These are phyloP conservation scores for Pythium coloratum DNA, from an alignment of 352 stramenopile genomes.

Conservation along the genomic window DNA sequence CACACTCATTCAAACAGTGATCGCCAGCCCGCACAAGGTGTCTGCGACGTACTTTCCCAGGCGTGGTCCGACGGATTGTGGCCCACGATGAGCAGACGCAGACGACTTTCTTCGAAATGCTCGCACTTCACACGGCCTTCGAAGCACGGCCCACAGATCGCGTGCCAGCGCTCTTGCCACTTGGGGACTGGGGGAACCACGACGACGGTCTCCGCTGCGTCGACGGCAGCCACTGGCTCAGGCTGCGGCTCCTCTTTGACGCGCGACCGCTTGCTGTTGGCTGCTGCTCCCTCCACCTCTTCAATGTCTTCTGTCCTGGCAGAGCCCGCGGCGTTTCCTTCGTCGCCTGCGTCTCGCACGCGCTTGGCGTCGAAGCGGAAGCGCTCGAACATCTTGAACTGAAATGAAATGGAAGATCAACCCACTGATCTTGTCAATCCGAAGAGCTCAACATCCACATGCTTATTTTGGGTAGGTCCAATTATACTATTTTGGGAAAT, in stretches of 20 bases:
- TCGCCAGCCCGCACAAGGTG: not conserved
- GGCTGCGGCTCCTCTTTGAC: conserved; percentile 20
- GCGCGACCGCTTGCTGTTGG: conserved; percentile 8
- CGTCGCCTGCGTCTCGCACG: conserved; percentile 21
- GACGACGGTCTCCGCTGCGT: not conserved
- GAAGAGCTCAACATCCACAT: not conserved
- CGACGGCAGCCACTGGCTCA: conserved; percentile 15
- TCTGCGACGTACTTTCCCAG: conserved; percentile 58
- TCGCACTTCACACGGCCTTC: conserved; percentile 41
- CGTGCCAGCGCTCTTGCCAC: conserved; percentile 85
- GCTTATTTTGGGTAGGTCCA: not conserved
- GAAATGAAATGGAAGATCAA: not conserved
- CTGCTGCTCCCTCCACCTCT: conserved; percentile 9
- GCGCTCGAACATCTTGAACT: conserved; percentile 41
- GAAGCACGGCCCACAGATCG: conserved; percentile 77
- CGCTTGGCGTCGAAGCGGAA: conserved; percentile 69
- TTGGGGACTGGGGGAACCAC: conserved; percentile 26
- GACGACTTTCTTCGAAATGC: conserved; percentile 60
- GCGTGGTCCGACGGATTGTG: conserved; percentile 91
- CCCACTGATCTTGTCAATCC: not conserved
- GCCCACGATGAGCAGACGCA: conserved; percentile 84
- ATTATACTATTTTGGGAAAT: not conserved
- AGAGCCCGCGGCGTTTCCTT: not conserved
- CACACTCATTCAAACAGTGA: not conserved
- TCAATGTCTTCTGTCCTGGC: not conserved